Evolutionary conservation across 495 filamentous ascomycete genomes (phyloP).

Genomic region (Trichocladium antarcticum): DNA sequence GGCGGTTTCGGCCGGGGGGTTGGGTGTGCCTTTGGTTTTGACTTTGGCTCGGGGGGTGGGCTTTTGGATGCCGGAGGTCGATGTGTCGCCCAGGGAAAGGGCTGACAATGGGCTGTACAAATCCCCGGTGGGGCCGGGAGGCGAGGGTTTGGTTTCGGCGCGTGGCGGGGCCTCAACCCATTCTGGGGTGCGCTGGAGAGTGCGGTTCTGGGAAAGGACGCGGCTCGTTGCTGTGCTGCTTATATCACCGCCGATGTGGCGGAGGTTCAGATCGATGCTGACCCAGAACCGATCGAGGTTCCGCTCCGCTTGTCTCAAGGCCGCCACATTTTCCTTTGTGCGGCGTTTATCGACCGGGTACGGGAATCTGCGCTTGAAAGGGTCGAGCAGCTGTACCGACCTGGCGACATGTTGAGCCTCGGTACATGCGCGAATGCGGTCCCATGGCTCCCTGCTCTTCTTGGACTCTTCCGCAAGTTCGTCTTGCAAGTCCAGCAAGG

Average conservation of each 20-base stretch:
- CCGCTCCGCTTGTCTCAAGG: slow-evolving; percentile 29
- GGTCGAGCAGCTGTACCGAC: slow-evolving; percentile 17
- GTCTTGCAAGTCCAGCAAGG: slow-evolving; percentile 7
- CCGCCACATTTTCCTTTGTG: slow-evolving; percentile 34
- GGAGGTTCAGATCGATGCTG: slow-evolving; percentile 3
- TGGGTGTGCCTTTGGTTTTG: slow-evolving; percentile 33
- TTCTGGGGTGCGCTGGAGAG: slow-evolving; percentile 38
- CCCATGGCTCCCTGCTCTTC: slow-evolving; percentile 13
- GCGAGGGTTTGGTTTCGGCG: too few relatives aligned
- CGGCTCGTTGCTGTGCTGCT: slow-evolving; percentile 12
- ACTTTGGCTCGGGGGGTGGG: slow-evolving; percentile 23
- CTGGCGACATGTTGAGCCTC: too few relatives aligned
- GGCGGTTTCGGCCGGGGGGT: not conserved
- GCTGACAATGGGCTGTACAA: slow-evolving; percentile 14
- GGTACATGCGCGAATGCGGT: too few relatives aligned
- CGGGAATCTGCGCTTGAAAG: slow-evolving; percentile 26
- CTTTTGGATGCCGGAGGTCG: not conserved
- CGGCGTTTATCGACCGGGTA: slow-evolving; percentile 43
- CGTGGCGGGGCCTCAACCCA: slow-evolving; percentile 34
- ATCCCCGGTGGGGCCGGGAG: not conserved
- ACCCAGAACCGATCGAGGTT: slow-evolving; percentile 44
- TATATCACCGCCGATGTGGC: not conserved
- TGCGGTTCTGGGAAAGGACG: slow-evolving; percentile 26
- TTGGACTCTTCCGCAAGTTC: slow-evolving; percentile 16
- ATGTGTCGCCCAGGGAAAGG: slow-evolving; percentile 3